A percentile compares a stretch with the other conserved stretches of the same genome.
These are phyloP conservation scores for Cokeromyces recurvatus DNA, from an alignment of 371 early-diverging fungal genomes.

Conservation along the genomic window DNA sequence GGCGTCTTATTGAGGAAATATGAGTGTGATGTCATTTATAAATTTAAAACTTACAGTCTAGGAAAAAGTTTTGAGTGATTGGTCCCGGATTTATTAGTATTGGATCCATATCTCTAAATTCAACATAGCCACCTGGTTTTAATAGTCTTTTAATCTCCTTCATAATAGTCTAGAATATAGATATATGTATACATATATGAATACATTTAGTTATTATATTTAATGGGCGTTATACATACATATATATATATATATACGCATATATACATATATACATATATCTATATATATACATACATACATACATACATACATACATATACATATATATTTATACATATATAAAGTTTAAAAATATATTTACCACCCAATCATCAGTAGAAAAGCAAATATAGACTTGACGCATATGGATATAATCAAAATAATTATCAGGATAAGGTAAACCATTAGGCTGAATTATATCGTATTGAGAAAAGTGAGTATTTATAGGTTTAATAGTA, in stretches of 20 bases:
- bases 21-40: background rate
- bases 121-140: constrained; percentile 56
- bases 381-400: constrained; percentile 38
- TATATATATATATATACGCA: no score
- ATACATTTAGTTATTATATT: no score
- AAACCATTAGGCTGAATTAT: constrained; percentile 36
- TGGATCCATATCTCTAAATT: constrained; percentile 51
- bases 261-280: no score
- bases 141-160: constrained; percentile 33
- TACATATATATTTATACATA: no score
- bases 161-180: constrained; percentile 13
- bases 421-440: constrained; percentile 47
- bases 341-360: no score
- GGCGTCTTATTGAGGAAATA: background rate
- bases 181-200: no score
- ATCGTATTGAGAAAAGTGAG: constrained; percentile 40
- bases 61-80: constrained; percentile 14
- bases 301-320: no score
- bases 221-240: no score
- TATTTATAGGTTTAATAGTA: constrained; percentile 48
- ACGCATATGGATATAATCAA: constrained; percentile 56
- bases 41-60: constrained; percentile 17
- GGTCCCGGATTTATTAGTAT: constrained; percentile 43
- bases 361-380: constrained; percentile 28
- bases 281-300: no score